Percentiles rank a stretch among this genome's conserved stretches.
These are phyloP conservation scores for Yamadazyma takamatsuzukensis DNA, from an alignment of 805 yeast species.

Conservation along the genomic window DNA sequence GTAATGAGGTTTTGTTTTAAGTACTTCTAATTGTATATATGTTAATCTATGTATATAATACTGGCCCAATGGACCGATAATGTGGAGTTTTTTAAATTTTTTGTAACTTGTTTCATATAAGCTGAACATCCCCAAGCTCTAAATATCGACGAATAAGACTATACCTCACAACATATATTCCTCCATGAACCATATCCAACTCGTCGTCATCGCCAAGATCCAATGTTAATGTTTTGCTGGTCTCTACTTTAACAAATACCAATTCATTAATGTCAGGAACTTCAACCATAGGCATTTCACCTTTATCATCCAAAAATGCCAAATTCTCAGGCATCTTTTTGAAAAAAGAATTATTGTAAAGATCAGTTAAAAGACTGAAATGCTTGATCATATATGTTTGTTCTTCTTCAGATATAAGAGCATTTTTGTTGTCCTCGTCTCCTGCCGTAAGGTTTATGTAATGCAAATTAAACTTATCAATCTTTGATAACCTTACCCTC, in stretches of 20 bases:
- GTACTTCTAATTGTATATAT: too few relatives aligned
- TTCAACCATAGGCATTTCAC: conserved; percentile 66
- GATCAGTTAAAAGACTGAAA: conserved; percentile 55
- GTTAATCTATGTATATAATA: background rate
- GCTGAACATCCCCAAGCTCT: conserved; percentile 33
- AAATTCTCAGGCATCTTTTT: conserved; percentile 62
- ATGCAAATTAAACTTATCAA: conserved; percentile 65
- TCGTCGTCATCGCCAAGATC: conserved; percentile 39
- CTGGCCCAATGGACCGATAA: background rate
- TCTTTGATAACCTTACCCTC: conserved; percentile 69
- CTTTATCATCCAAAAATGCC: conserved; percentile 61
- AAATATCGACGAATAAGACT: conserved; percentile 33
- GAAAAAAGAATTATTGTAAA: conserved; percentile 67
- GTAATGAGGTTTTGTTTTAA: conserved; percentile 31
- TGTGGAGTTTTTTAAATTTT: background rate
- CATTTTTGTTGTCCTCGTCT: conserved; percentile 15
- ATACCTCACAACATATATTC: conserved; percentile 74
- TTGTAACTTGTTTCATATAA: conserved; percentile 21
- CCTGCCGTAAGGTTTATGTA: conserved; percentile 38
- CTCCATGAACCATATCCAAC: conserved; percentile 55
- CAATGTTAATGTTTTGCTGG: conserved; percentile 22
- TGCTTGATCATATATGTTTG: conserved; percentile 65
- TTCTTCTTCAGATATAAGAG: conserved; percentile 55
- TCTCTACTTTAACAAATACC: conserved; percentile 63
- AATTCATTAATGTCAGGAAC: conserved; percentile 73